phyloP scores from a whole-genome alignment of 2,329 filamentous ascomycete species.

The Clarireedia homoeocarpa region DNA sequence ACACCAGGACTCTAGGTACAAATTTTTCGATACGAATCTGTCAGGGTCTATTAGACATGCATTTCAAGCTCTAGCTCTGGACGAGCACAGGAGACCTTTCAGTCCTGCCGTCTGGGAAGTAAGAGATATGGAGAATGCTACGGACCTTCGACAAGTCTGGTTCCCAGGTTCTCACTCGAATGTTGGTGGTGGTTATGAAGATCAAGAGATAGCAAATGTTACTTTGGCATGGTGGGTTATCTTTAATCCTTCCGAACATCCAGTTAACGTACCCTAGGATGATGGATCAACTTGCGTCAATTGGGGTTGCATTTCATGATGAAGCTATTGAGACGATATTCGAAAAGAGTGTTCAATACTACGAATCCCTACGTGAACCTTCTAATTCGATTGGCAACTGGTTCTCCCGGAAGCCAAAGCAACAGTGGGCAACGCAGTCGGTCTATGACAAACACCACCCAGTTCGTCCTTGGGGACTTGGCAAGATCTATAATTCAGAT shows the following conservation, averaged over 20 bases:
- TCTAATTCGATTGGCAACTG: slow-evolving; percentile 12
- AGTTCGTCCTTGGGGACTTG: slow-evolving; percentile 30
- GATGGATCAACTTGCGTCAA: slow-evolving; percentile 36
- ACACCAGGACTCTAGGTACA: slow-evolving; percentile 14
- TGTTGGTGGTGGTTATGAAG: slow-evolving; percentile 40
- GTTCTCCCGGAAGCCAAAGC: slow-evolving; percentile 14
- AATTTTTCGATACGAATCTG: slow-evolving; percentile 38
- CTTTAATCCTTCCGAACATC: slow-evolving; percentile 30
- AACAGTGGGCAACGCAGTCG: slow-evolving; percentile 39
- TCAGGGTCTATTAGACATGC: slow-evolving; percentile 37
- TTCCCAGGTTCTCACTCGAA: slow-evolving; percentile 42
- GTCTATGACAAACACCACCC: slow-evolving; percentile 42
- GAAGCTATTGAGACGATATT: slow-evolving; percentile 29
- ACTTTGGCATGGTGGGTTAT: slow-evolving; percentile 35
- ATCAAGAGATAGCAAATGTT: slow-evolving; percentile 40
- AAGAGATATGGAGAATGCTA: slow-evolving; percentile 14
- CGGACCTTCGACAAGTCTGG: slow-evolving; percentile 34
- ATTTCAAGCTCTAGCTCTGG: slow-evolving; percentile 43
- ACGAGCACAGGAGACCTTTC: slow-evolving; percentile 38
- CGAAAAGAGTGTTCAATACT: slow-evolving; percentile 25
- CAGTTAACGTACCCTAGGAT: slow-evolving; percentile 36
- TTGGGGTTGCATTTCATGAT: slow-evolving; percentile 30
- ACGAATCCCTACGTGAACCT: slow-evolving; percentile 18
- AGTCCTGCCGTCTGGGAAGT: slow-evolving; percentile 34
- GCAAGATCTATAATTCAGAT: slow-evolving; percentile 29